Evolutionary conservation across 2,329 filamentous ascomycete species (phyloP).

Genomic region (Aspergillus sp.): DNA sequence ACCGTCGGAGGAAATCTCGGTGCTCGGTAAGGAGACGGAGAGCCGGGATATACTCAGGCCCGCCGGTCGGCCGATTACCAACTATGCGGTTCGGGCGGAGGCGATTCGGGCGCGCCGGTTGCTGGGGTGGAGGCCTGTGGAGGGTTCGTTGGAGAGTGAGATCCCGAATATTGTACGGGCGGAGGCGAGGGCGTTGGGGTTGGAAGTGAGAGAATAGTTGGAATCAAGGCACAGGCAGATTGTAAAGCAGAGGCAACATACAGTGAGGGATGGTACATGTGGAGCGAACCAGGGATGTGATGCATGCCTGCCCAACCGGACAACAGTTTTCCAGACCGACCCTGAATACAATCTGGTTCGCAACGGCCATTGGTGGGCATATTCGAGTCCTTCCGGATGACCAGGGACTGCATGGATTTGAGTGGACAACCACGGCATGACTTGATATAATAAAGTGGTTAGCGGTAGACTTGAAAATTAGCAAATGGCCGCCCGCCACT

Average conservation of each 20-base stretch:
- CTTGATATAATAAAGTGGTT: neutral
- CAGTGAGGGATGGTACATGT: neutral
- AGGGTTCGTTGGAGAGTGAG: neutral
- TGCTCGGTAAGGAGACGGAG: neutral
- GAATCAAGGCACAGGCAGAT: neutral
- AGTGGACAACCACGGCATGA: neutral
- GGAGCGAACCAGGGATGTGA: neutral
- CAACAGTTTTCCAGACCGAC: neutral
- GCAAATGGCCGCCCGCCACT: neutral
- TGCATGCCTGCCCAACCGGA: neutral
- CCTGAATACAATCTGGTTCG: neutral
- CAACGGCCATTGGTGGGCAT: neutral
- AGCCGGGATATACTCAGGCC: neutral
- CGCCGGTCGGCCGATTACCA: neutral
- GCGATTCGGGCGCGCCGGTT: neutral
- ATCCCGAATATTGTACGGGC: neutral
- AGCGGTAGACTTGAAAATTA: neutral
- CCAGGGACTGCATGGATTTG: neutral
- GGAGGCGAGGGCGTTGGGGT: neutral
- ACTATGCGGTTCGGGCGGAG: slow-evolving; percentile 1
- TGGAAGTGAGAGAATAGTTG: neutral
- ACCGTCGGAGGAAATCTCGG: neutral
- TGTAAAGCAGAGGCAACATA: neutral
- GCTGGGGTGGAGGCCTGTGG: neutral
- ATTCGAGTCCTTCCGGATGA: neutral